Evolutionary conservation across 1,284 basidiomycete genomes (phyloP).

Genomic region (Malassezia arunalokei): DNA sequence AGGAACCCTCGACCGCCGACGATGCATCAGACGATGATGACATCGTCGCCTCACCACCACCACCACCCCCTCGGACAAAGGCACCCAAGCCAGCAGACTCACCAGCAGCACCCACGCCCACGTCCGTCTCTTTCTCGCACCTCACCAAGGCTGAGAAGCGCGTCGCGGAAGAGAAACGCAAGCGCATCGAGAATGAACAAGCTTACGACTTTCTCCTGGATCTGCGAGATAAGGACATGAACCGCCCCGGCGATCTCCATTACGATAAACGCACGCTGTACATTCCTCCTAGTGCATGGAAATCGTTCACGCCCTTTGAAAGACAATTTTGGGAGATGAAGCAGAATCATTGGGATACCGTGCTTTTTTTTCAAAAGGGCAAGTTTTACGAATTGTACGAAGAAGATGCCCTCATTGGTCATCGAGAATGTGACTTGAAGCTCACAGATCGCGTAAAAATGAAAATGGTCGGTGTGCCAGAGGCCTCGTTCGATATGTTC

Average conservation of each 20-base stretch:
- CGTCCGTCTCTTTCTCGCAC: slow-evolving; percentile 43
- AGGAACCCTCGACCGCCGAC: slow-evolving; percentile 6
- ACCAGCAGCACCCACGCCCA: background rate
- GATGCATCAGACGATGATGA: background rate
- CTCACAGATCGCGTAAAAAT: slow-evolving; percentile 86
- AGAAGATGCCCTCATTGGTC: slow-evolving; percentile 46
- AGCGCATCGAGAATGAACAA: slow-evolving; percentile 67
- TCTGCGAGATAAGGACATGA: slow-evolving; percentile 69
- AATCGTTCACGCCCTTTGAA: slow-evolving; percentile 84
- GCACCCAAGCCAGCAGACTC: background rate
- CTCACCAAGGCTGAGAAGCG: slow-evolving; percentile 76
- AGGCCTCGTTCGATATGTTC: slow-evolving; percentile 66
- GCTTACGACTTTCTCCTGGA: slow-evolving; percentile 72
- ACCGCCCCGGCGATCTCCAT: slow-evolving; percentile 65
- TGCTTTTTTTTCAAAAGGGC: slow-evolving; percentile 95
- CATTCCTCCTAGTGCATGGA: slow-evolving; percentile 69
- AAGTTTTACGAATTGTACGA: slow-evolving; percentile 48
- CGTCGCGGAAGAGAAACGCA: slow-evolving; percentile 47
- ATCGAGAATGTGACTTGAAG: slow-evolving; percentile 47
- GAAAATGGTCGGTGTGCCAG: slow-evolving; percentile 90
- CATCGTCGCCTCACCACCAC: background rate
- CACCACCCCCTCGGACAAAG: background rate
- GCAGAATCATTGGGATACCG: slow-evolving; percentile 49
- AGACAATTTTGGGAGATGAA: slow-evolving; percentile 50
- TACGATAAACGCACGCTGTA: slow-evolving; percentile 84